Evolutionary conservation across 2,329 filamentous ascomycete genomes (phyloP), one percentile per base, ranked within the genome.

Genomic region (Claviceps pusilla): DNA sequence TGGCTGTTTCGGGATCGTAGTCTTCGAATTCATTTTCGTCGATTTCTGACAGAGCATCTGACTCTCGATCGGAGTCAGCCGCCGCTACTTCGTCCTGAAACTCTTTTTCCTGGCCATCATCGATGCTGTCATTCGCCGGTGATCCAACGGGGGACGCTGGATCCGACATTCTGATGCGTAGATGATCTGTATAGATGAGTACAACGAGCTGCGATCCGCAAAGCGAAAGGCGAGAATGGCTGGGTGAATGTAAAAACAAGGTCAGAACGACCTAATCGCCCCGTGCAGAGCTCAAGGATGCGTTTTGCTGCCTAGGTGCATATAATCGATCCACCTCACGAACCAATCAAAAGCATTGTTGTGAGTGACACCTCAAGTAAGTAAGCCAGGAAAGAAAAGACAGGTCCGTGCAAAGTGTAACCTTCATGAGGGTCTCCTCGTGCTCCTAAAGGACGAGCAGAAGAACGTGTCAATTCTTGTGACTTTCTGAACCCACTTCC

Each of bases 11-110:
- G 10, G 80, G 78, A 58, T 86, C 82, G 68, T 85, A 86, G 58
- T 86, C 81, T 58, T 80, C 80, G 57, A 87, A 83, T 61, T 86
- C 79, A 54, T 83, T 76, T 62, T 84, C 83, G 61, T 86, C 83
- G 58, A 85, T 79, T 63, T 86, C 83, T 28, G 82, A 85, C 1
- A 86, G 75, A 43, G 76, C 68, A 59, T 82, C 79, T 0, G 77
- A 80, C 12, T 82, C 78, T 52, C 72, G 72, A 58, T 83, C 80
- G 2, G 74, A 76, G 53, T 69, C 71, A 6, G 68, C 71, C 5
- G 68, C 70, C 12, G 64, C 71, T 3, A 64, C 58, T 50, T 73
- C 72, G 39, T 73, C 70, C n/a, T 70, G 68, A 48, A 61, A 66
- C 54, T 72, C 69, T 33, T 67, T 57, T 56, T 76, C 73, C 54